A percentile compares a stretch with the other conserved stretches of the same genome.
phyloP scores from a whole-genome alignment of 495 filamentous ascomycete species.

The Haplographium delicatum region DNA sequence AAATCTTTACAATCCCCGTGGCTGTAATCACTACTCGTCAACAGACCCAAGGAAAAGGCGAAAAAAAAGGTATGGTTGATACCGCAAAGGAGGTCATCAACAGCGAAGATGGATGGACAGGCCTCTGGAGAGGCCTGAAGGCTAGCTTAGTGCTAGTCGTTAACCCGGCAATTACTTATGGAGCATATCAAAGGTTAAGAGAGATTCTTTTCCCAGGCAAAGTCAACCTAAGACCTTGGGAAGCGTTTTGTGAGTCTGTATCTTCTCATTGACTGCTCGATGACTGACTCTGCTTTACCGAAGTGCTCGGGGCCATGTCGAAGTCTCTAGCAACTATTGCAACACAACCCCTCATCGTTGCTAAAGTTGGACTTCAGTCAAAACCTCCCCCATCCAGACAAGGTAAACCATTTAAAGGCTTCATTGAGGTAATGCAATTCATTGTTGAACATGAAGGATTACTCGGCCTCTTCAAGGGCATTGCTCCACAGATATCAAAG shows the following conservation, averaged over 20 bases:
- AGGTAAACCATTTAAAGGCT: constrained; percentile 92
- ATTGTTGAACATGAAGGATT: constrained; percentile 84
- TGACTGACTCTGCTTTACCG: constrained; percentile 19
- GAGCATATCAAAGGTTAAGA: constrained; percentile 88
- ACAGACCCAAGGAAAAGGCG: constrained; percentile 79
- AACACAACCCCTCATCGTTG: constrained; percentile 95
- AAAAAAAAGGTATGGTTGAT: constrained; percentile 81
- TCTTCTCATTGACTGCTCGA: background rate
- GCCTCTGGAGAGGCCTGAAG: constrained; percentile 93
- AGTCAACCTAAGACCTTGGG: constrained; percentile 70
- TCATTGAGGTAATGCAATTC: constrained; percentile 90
- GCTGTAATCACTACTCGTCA: constrained; percentile 93
- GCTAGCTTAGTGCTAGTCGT: constrained; percentile 94
- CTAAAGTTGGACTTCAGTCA: constrained; percentile 94
- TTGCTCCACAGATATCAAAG: constrained; percentile 90
- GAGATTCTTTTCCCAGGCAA: constrained; percentile 74
- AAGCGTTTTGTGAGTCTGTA: constrained; percentile 76
- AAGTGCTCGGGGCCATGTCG: constrained; percentile 88
- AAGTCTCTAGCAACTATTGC: constrained; percentile 88
- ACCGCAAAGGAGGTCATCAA: constrained; percentile 85
- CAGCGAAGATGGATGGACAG: constrained; percentile 83
- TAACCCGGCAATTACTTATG: constrained; percentile 97
- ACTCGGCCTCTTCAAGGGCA: constrained; percentile 87
- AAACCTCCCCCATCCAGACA: constrained; percentile 76
- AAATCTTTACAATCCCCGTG: constrained; percentile 94